Evolutionary conservation across 2,329 filamentous ascomycete genomes (phyloP), one percentile per base, ranked within the genome.

Genomic region (Didymella pomorum): DNA sequence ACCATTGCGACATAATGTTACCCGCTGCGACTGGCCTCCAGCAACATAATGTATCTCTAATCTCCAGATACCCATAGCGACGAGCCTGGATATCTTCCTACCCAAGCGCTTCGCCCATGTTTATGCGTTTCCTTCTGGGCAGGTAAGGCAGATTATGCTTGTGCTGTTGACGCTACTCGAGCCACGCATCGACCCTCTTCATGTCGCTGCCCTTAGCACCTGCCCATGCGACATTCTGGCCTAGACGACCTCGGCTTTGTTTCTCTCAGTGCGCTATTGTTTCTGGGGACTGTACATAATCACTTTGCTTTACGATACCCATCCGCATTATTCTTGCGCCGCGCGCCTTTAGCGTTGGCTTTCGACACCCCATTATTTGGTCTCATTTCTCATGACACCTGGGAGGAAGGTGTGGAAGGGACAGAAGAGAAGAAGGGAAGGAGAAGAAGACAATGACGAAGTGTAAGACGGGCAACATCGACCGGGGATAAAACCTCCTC

Each of bases 81-180:
- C 66, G 59, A 42, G 20, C 25, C 29, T 61, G 61, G 63, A 49
- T n/a, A 7, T 23, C 35, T 56, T 58, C 42, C 26, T 48, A 48
- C 59, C 56, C 46, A 43, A 52, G 61, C 60, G 53, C 60, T 57
- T 52, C 52, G 44, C 58, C 60, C 59, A 60, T 64, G 56, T 62
- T 49, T 37, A 43, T 47, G 31, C 37, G 18, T 50, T 53, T 46
- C 33, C 33, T 55, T 42, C 33, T 42, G 56, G 60, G 58, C 58
- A 67, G 65, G 65, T 69, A 66, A 67, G 65, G 58, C 51, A 56
- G 57, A 60, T 65, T 46, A 61, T 62, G 52, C 63, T 62, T 61
- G 60, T 66, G 62, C 58, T 66, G 52, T 60, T 63, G 54, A 52
- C 62, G 35, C n/a, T 7, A 28, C 18, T 49, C 35, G 43, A 58